Evolutionary conservation across 1,139 yeast genomes (phyloP).

Genomic region (Yamadazyma friedrichii): DNA sequence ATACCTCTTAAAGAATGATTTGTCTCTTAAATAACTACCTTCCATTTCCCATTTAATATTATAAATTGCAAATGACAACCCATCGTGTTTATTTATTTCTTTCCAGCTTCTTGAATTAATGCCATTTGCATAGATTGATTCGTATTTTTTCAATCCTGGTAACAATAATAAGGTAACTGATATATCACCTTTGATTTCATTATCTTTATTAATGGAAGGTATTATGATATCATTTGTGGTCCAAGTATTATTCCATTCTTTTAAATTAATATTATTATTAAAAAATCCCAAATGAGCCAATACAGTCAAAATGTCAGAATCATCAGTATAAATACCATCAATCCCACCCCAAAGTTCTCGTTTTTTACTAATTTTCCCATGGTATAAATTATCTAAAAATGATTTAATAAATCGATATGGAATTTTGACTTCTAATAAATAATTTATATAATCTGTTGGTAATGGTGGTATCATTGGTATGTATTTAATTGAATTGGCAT

Average conservation of each 20-base stretch:
- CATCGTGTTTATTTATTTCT: constrained; percentile 54
- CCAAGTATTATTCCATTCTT: constrained; percentile 39
- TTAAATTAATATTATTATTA: constrained; percentile 25
- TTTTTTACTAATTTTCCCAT: constrained; percentile 32
- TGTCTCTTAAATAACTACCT: constrained; percentile 31
- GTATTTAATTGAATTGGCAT: constrained; percentile 20
- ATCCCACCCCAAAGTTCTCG: constrained; percentile 90
- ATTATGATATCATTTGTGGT: constrained; percentile 23
- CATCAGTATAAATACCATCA: constrained; percentile 78
- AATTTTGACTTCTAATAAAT: constrained; percentile 62
- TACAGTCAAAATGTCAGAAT: constrained; percentile 77
- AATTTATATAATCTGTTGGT: constrained; percentile 54
- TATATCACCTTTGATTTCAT: constrained; percentile 49
- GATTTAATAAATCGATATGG: constrained; percentile 42
- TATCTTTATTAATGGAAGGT: constrained; percentile 24
- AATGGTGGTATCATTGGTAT: constrained; percentile 49
- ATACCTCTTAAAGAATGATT: constrained; percentile 27
- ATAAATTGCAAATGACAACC: constrained; percentile 61
- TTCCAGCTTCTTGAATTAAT: constrained; percentile 75
- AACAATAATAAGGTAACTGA: constrained; percentile 68
- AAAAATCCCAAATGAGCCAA: constrained; percentile 74
- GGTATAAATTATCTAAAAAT: constrained; percentile 29
- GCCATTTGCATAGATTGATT: constrained; percentile 65
- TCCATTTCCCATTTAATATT: constrained; percentile 51
- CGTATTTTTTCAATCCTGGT: constrained; percentile 63